Percentiles rank a stretch among this genome's conserved stretches.
Conservation (phyloP, 352 stramenopile species). For the Phytophthora boehmeriae region DNA sequence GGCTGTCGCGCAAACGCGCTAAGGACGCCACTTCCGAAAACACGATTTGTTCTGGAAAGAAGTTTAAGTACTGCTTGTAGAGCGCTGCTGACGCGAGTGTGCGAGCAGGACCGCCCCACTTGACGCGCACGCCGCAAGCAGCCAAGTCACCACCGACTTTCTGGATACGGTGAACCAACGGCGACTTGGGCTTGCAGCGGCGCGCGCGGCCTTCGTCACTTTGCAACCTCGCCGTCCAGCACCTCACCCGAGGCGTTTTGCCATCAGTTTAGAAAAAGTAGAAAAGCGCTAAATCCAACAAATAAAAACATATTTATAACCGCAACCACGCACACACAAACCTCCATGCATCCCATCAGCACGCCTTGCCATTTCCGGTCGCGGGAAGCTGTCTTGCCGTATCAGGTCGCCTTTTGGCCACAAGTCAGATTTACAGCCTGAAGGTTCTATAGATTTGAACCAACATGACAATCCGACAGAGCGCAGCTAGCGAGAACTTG, state of each 20-base stretch:
- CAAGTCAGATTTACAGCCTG: no score
- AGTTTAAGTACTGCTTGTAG: slow-evolving; percentile 69
- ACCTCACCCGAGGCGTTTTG: slow-evolving; percentile 24
- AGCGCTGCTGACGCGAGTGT: slow-evolving; percentile 24
- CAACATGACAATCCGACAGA: no score
- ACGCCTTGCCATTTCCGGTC: not conserved
- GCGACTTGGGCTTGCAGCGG: slow-evolving; percentile 20
- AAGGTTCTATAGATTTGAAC: no score
- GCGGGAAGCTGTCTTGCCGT: not conserved
- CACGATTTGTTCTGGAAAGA: slow-evolving; percentile 62
- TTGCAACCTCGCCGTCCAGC: slow-evolving; percentile 15
- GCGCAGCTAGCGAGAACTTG: no score
- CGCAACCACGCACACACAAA: slow-evolving; percentile 19
- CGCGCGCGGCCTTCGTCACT: slow-evolving; percentile 16
- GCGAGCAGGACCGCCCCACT: slow-evolving; percentile 14
- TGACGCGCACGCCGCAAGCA: slow-evolving; percentile 14
- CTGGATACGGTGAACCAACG: slow-evolving; percentile 13
- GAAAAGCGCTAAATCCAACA: slow-evolving; percentile 62
- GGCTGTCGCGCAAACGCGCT: slow-evolving; percentile 50
- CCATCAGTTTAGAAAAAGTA: slow-evolving; percentile 67
- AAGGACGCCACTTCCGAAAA: slow-evolving; percentile 45
- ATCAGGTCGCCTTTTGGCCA: no score
- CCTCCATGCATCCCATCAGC: not conserved
- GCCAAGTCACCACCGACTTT: slow-evolving; percentile 14
- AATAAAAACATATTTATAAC: slow-evolving; percentile 69